phyloP scores from a whole-genome alignment of 2,329 filamentous ascomycete genomes.

The Trichoderma afroharzianum region DNA sequence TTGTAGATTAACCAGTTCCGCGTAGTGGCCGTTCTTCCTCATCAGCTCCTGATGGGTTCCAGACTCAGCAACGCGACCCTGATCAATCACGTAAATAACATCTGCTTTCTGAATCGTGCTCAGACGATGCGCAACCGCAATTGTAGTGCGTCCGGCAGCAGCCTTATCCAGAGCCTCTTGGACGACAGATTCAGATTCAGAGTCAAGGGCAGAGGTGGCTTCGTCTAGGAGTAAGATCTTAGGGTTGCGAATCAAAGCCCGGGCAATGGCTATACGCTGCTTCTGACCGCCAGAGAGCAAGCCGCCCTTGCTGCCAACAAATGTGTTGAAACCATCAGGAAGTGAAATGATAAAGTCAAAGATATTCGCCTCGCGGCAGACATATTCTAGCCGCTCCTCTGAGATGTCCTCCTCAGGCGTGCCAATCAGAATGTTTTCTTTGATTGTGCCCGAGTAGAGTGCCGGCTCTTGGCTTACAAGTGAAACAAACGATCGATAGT shows the following conservation, averaged over 20 bases:
- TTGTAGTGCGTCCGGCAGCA: conserved; percentile 80
- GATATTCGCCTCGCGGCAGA: conserved; percentile 87
- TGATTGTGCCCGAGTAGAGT: conserved; percentile 86
- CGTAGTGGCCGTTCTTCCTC: conserved; percentile 67
- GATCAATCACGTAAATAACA: conserved; percentile 94
- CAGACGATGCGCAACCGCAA: conserved; percentile 88
- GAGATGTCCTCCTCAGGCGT: conserved; percentile 62
- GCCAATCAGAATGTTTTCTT: conserved; percentile 84
- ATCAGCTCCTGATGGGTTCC: conserved; percentile 75
- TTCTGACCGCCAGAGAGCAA: conserved; percentile 90
- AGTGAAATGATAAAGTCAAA: conserved; percentile 87
- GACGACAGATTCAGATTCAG: conserved; percentile 73
- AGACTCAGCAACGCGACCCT: conserved; percentile 78
- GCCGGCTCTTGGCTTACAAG: conserved; percentile 94
- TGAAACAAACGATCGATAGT: conserved; percentile 79
- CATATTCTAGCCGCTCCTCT: conserved; percentile 70
- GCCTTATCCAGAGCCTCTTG: conserved; percentile 78
- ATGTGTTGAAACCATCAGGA: conserved; percentile 78
- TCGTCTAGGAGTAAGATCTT: conserved; percentile 82
- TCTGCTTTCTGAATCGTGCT: conserved; percentile 94
- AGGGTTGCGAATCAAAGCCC: conserved; percentile 85
- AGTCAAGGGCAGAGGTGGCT: conserved; percentile 74
- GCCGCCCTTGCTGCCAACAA: conserved; percentile 82
- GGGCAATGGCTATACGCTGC: conserved; percentile 89
- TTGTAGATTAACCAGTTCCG: conserved; percentile 76